Evolutionary conservation across 176 grass and related monocot genomes (phyloP), one percentile per base, ranked within the genome.

Genomic region (Chloris gayana): DNA sequence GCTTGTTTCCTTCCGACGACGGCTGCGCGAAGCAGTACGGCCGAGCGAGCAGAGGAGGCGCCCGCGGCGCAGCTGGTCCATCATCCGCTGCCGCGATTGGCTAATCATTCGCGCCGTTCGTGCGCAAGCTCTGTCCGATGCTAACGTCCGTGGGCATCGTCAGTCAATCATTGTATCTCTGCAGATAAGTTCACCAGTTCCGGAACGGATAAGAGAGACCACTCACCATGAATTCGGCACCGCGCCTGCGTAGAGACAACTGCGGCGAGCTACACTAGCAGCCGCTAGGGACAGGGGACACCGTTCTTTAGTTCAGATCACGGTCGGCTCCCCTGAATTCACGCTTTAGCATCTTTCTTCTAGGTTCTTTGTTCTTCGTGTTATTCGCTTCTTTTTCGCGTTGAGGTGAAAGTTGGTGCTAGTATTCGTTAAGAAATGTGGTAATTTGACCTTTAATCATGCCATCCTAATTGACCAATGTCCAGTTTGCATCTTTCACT

Each of bases 301-400:
- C 64, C 63, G 44, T 63, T 75, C 76, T 84, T 88, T 41, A 30
- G 64, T 76, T 80, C 77, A n/a, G 76, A 89, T 89, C 82, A 71
- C 37, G 82, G 82, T 80, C 76, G 82, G 71, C 70, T 76, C 64
- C 29, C 82, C 87, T 81, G 64, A 80, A 80, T 75, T 85, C 6
- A 71, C 42, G 57, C 33, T 44, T 80, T 74, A 56, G 58, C 83
- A 21, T 67, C 57, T 72, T 82, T 67, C 57, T 72, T 82, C 58
- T 71, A 24, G 82, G 64, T 45, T 75, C 57, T 26, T 26, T 21
- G 29, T 60, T 60, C 58, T 61, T 59, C n/a, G 26, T 63, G 12
- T 61, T 14, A 29, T 29, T 3, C 0, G 29, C 25, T 60, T 27
- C 12, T 60, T 26, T 29, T 57, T 12, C 13, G 22, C 22, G 50